Conservation (phyloP, 441 rosid species). For the Arabidopsis lyrata region DNA sequence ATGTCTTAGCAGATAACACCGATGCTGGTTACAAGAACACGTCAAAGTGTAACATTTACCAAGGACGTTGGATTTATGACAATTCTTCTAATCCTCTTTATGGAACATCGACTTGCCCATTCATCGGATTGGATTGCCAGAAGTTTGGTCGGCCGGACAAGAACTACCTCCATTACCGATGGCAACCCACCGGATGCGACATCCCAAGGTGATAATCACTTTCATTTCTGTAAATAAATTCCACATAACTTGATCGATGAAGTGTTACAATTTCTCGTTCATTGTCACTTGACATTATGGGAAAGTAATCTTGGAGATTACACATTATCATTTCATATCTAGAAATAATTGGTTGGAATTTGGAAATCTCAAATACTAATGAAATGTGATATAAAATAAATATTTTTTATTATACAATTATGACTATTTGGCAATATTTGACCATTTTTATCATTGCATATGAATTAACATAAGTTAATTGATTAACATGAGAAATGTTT, state of each 20-base stretch:
- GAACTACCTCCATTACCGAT: slow-evolving; percentile 55
- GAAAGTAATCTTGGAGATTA: slow-evolving; percentile 1
- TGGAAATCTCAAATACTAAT: background rate
- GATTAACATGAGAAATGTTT: background rate
- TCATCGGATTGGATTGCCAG: slow-evolving; percentile 54
- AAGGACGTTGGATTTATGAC: slow-evolving; percentile 60
- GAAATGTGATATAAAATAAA: background rate
- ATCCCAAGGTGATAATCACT: slow-evolving; percentile 50
- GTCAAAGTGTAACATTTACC: slow-evolving; percentile 40
- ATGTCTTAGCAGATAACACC: slow-evolving; percentile 26
- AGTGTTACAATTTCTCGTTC: background rate
- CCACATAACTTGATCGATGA: background rate
- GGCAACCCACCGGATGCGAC: slow-evolving; percentile 59
- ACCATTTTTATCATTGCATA: background rate
- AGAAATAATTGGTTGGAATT: background rate
- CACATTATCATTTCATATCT: background rate
- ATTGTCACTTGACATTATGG: background rate
- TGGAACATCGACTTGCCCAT: slow-evolving; percentile 55
- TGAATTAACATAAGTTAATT: background rate
- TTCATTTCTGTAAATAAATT: background rate
- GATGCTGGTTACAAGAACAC: slow-evolving; percentile 17
- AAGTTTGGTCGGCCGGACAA: slow-evolving; percentile 56
- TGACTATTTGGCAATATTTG: background rate
- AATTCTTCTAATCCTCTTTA: slow-evolving; percentile 47
- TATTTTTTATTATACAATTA: background rate